Evolutionary conservation across 1,139 yeast species (phyloP).

Genomic region (Kurtzmaniella quercitrusa): DNA sequence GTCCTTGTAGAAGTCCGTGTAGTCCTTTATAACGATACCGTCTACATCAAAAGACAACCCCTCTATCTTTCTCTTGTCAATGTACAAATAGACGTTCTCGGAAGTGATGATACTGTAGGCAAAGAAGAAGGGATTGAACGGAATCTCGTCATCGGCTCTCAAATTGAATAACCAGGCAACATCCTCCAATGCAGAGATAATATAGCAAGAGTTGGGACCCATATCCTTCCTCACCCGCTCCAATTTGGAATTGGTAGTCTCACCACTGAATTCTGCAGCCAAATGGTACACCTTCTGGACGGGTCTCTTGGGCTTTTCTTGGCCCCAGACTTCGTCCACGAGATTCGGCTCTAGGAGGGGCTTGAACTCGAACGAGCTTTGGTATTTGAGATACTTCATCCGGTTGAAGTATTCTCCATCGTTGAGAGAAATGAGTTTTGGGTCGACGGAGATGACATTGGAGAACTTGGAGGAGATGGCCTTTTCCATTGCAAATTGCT

Average conservation of each 20-base stretch:
- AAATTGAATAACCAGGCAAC: slow-evolving; percentile 54
- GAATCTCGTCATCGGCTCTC: slow-evolving; percentile 41
- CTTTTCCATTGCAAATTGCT: slow-evolving; percentile 29
- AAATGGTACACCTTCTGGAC: slow-evolving; percentile 35
- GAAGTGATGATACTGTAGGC: slow-evolving; percentile 37
- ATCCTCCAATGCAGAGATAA: slow-evolving; percentile 47
- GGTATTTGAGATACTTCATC: slow-evolving; percentile 17
- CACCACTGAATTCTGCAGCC: slow-evolving; percentile 42
- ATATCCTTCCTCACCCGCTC: slow-evolving; percentile 23
- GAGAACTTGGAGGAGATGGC: slow-evolving; percentile 31
- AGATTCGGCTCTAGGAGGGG: slow-evolving; percentile 31
- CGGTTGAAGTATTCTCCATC: slow-evolving; percentile 32
- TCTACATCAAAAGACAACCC: slow-evolving; percentile 16
- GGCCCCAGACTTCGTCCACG: slow-evolving; percentile 40
- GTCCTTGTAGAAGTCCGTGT: slow-evolving; percentile 29
- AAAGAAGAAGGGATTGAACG: slow-evolving; percentile 50
- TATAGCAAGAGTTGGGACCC: slow-evolving; percentile 20
- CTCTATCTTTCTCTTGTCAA: slow-evolving; percentile 31
- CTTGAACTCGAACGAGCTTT: slow-evolving; percentile 21
- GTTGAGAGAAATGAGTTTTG: slow-evolving; percentile 29
- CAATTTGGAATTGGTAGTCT: slow-evolving; percentile 30
- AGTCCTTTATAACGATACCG: slow-evolving; percentile 26
- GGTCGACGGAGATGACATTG: slow-evolving; percentile 38
- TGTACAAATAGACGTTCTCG: slow-evolving; percentile 29
- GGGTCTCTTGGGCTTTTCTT: slow-evolving; percentile 36